A percentile compares a stretch with the other conserved stretches of the same genome.
Conservation (phyloP, 2,329 filamentous ascomycete genomes). For the Beauveria medogensis region DNA sequence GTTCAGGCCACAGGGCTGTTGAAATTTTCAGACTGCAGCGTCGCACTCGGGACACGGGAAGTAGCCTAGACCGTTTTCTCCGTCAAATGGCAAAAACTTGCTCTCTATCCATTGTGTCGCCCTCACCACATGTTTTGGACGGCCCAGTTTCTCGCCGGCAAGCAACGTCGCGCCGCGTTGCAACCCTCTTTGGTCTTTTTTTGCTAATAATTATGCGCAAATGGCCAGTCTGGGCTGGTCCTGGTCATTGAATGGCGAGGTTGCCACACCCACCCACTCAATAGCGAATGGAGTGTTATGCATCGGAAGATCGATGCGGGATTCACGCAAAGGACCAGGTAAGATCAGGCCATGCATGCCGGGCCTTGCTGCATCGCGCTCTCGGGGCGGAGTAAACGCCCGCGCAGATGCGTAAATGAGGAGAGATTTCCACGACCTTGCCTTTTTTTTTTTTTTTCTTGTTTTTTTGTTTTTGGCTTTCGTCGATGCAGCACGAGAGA, state of each 20-base stretch:
- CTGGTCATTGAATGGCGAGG: too few relatives aligned
- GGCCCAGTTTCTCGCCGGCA: too few relatives aligned
- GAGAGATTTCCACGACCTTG: not conserved
- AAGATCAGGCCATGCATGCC: constrained; percentile 9
- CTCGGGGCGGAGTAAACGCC: not conserved
- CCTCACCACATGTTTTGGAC: too few relatives aligned
- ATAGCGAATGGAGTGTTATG: constrained; percentile 4
- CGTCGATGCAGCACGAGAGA: not conserved
- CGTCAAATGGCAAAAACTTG: too few relatives aligned
- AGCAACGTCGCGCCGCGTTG: too few relatives aligned
- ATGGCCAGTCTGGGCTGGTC: too few relatives aligned
- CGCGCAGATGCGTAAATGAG: not conserved
- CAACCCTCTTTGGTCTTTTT: too few relatives aligned
- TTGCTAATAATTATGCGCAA: too few relatives aligned
- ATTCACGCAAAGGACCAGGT: not conserved
- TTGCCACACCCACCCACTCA: not conserved
- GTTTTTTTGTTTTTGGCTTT: not conserved
- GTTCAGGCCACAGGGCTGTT: too few relatives aligned
- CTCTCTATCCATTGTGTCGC: too few relatives aligned
- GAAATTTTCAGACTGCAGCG: not conserved
- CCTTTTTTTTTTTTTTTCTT: not conserved
- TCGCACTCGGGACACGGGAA: constrained; percentile 1
- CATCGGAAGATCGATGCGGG: constrained; percentile 8
- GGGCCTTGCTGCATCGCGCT: not conserved
- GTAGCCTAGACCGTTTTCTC: not conserved